These are phyloP conservation scores for Chlamydomonas sp. DNA, from an alignment of 139 green algal genomes.

Conservation along the genomic window DNA sequence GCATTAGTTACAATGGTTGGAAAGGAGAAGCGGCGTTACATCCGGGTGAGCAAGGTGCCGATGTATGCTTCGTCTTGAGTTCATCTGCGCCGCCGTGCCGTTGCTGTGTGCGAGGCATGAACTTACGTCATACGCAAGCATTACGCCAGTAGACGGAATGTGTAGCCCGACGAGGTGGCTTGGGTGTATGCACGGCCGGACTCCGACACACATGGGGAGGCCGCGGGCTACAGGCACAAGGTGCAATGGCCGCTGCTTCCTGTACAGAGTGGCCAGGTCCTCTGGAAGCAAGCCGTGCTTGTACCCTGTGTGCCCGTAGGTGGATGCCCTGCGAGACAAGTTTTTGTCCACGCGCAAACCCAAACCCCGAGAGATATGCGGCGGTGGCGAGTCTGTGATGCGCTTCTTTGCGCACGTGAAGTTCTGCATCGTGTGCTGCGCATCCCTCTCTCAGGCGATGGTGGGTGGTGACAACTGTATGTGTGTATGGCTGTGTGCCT, in stretches of 20 bases:
- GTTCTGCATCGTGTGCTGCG: constrained; percentile 49
- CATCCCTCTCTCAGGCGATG: constrained; percentile 41
- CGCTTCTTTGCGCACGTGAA: constrained; percentile 39
- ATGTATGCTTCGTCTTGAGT: no score
- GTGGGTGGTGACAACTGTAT: constrained; percentile 16
- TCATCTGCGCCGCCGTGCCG: no score
- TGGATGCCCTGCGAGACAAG: constrained; percentile 36
- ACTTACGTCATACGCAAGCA: no score
- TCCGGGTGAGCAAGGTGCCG: background rate
- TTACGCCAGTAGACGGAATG: no score
- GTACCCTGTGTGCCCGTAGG: background rate
- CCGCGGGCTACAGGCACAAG: background rate
- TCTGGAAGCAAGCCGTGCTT: no score
- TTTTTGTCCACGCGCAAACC: constrained; percentile 26
- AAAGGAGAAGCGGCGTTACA: constrained; percentile 35
- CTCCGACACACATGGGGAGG: no score
- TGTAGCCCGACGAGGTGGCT: no score
- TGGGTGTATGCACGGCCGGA: no score
- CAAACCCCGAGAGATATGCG: constrained; percentile 6
- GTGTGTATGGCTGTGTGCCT: no score
- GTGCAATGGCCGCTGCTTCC: background rate
- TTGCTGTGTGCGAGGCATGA: no score
- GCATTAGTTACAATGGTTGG: background rate
- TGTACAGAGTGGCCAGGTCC: background rate
- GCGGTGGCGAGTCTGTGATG: background rate